Base-by-base conservation (phyloP, 1,139 yeast species). In the Saccharomycopsis phalli region DNA sequence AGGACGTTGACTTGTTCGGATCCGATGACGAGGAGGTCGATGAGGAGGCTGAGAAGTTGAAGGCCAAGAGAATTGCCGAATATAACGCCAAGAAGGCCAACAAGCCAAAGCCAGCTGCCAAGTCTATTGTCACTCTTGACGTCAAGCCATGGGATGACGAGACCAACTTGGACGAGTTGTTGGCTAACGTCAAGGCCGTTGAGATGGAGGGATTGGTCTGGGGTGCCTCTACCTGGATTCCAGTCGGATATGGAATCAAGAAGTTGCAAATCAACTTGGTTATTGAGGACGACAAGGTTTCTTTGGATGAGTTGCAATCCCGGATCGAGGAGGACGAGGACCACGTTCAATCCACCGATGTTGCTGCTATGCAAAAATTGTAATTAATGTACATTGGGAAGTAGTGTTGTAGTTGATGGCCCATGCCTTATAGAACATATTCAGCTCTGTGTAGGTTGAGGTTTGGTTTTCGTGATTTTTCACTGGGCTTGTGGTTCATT, bases 61-160 rank as follows among this genome's bases (percentile, higher is more conserved):
- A 88, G 79, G 93, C 84, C 69, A 76, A 88, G 76, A 87, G 98
- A 81, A 71, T 91, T 60, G 96, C 95, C 63, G 95, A 81, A 66
- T 91, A 91, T 76, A 83, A 87, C 61, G 95, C 94, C 59, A 87
- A 83, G 81, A 91, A 91, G 81, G 80, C 93, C 55, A 83, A 83
- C 73, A 94, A 94, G 65, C 86, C 97, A 60, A 86, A 86, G 77
- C 86, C 96, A 60, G 95, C 95, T 68, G 97, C 98, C 62, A 91
- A 91, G 77, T 84, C 97, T 51, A 73, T 87, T 56, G 95, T 91
- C 60, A 91, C 98, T 59, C 63, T 91, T 60, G 98, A 91, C 59
- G 94, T 91, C 57, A 91, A 91, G 81, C 97, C 96, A 70, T 91
- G 98, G 98, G 98, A 91, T 69, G 97, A 91, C 61, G 97, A 91